Evolutionary conservation across 1,139 yeast genomes (phyloP), one percentile per base, ranked within the genome.

Genomic region (Ashbya aceris): DNA sequence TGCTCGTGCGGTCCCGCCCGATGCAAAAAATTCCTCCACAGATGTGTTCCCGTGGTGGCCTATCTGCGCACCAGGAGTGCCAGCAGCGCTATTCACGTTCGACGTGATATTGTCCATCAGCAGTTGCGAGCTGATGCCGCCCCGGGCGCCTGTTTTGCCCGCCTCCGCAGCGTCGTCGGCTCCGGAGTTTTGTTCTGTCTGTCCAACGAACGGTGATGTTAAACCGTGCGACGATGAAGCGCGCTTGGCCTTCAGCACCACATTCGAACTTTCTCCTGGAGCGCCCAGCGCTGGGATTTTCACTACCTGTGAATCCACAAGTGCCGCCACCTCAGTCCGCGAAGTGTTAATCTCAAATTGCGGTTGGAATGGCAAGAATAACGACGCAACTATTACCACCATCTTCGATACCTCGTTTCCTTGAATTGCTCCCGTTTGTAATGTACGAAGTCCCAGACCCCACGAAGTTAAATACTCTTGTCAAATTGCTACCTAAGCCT

Each of bases 301-400:
- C n/a, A 47, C 41, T 13, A 46, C 40, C 20, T 48, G 43, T 27
- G 58, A 48, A 27, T 56, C 62, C 3, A 49, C 53, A 33, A 58
- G 40, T 13, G 48, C 56, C 14, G 53, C 54, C 12, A 54, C 45
- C 33, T 54, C 57, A 6, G 45, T 50, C 14, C 49, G 50, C 14
- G 53, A 44, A 5, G 52, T 50, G 23, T 51, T 51, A 13, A 59
- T 44, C 40, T 58, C 63, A 41, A 61, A 61, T 40, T 60, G 62
- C 9, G 65, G 65, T 41, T 57, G 59, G 40, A 58, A 50, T 3
- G 65, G 65, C 32, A 61, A 48, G 43, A 59, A 60, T 38, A 61
- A 45, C 10, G 65, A 54, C 10, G 63, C 64, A 20, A 61, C 53
- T 28, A 61, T 56, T 23, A 61, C 52, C 13, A 57, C 57, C 64